A percentile compares a stretch with the other conserved stretches of the same genome.
These are phyloP conservation scores for Penicillium sp. DNA, from an alignment of 2,329 filamentous ascomycete genomes.

Conservation along the genomic window DNA sequence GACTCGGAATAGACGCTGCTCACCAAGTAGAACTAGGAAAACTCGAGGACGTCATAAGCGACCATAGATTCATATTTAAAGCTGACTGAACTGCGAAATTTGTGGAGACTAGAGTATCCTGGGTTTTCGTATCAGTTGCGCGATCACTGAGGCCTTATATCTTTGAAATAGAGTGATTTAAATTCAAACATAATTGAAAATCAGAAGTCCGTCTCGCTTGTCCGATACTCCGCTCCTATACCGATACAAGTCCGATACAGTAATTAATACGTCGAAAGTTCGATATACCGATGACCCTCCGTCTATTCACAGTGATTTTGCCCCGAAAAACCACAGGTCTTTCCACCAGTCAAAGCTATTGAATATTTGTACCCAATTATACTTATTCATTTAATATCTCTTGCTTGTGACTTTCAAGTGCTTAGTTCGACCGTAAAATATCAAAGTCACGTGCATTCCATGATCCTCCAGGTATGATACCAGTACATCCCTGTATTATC, in stretches of 20 bases:
- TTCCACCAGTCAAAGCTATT: not conserved
- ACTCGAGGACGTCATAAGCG: too few relatives aligned
- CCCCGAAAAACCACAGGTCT: not conserved
- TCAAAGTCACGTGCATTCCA: not conserved
- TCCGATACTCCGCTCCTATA: not conserved
- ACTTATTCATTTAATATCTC: not conserved
- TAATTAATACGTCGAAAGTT: not conserved
- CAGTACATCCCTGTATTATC: not conserved
- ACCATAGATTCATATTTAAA: too few relatives aligned
- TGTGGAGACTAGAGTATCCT: too few relatives aligned
- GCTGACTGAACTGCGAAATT: too few relatives aligned
- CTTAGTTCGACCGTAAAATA: not conserved
- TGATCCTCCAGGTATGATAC: not conserved
- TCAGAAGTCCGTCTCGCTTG: too few relatives aligned
- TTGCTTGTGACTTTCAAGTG: not conserved
- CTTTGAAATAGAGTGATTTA: too few relatives aligned
- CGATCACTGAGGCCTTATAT: too few relatives aligned
- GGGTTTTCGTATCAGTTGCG: too few relatives aligned
- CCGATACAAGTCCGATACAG: constrained; percentile 10
- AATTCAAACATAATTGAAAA: too few relatives aligned
- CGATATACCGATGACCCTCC: not conserved
- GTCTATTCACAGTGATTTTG: not conserved
- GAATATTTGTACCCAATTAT: not conserved
- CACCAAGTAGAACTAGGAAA: too few relatives aligned
- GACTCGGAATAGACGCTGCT: too few relatives aligned